phyloP scores from a whole-genome alignment of 352 stramenopile species.

The Phytophthora idaei region DNA sequence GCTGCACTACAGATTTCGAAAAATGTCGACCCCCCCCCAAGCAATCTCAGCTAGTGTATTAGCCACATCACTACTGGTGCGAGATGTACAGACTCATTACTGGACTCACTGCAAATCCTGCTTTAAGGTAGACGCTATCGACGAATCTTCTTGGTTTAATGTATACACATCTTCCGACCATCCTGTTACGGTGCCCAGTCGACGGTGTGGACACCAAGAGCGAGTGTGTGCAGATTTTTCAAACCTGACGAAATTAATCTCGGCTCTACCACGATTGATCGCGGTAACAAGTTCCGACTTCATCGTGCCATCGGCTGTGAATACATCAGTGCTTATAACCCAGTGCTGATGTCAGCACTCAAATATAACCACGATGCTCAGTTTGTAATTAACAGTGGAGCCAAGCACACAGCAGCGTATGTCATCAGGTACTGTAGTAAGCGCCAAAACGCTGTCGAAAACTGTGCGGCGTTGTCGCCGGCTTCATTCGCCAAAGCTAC shows the following conservation, averaged over 20 bases:
- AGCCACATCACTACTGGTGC: constrained; percentile 3
- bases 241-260: constrained; percentile 17
- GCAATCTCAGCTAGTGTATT: neutral
- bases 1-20: neutral
- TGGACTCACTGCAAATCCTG: constrained; percentile 25
- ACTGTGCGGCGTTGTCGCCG: constrained; percentile 10
- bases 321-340: constrained; percentile 42
- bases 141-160: no score
- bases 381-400: constrained; percentile 17
- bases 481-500: constrained; percentile 23
- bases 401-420: constrained; percentile 28
- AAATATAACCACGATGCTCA: constrained; percentile 41
- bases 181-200: constrained; percentile 1
- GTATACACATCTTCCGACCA: no score
- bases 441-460: constrained; percentile 30
- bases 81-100: constrained; percentile 23
- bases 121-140: constrained; percentile 13
- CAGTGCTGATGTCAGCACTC: constrained; percentile 9
- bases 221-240: constrained; percentile 28
- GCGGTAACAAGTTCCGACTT: neutral
- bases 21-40: constrained; percentile 1
- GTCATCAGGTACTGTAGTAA: constrained; percentile 38
- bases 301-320: constrained; percentile 24
- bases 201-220: constrained; percentile 21
- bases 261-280: neutral